These are phyloP conservation scores for Claviceps capensis DNA, from an alignment of 2,329 filamentous ascomycete genomes.

Conservation along the genomic window DNA sequence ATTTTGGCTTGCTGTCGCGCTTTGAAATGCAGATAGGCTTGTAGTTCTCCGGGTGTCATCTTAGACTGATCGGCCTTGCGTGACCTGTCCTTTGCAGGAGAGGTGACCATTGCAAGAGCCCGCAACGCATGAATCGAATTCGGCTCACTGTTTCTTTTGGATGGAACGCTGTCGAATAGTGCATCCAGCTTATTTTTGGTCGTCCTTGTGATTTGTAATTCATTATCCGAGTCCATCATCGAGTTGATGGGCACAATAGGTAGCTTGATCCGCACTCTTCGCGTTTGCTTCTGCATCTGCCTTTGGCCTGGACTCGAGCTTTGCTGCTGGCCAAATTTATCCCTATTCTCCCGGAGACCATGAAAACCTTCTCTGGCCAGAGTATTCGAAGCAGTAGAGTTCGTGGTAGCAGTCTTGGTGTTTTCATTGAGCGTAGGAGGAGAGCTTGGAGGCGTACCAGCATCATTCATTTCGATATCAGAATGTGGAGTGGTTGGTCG, in stretches of 20 bases:
- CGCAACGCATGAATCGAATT: conserved; percentile 55
- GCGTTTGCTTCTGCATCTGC: conserved; percentile 24
- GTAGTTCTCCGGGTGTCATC: conserved; percentile 58
- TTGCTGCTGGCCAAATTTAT: conserved; percentile 49
- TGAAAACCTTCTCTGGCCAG: not conserved
- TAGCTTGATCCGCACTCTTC: conserved; percentile 37
- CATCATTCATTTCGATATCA: conserved; percentile 36
- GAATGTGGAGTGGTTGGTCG: conserved; percentile 36
- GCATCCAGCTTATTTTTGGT: conserved; percentile 39
- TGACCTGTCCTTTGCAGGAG: conserved; percentile 40
- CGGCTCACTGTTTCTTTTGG: conserved; percentile 47
- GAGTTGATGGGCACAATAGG: conserved; percentile 26
- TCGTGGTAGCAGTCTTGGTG: conserved; percentile 12
- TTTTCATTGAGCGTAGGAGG: conserved; percentile 26
- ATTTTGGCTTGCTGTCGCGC: conserved; percentile 68
- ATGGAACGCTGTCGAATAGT: conserved; percentile 59
- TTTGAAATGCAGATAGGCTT: conserved; percentile 51
- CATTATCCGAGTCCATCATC: conserved; percentile 38
- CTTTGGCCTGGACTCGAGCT: conserved; percentile 17
- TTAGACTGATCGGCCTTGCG: conserved; percentile 31
- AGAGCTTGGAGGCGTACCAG: conserved; percentile 61
- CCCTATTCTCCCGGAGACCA: conserved; percentile 10
- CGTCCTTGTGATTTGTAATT: conserved; percentile 46
- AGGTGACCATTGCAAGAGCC: conserved; percentile 58
- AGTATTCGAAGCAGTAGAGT: not conserved